Evolutionary conservation across 192 early-diverging fungal genomes (phyloP), one percentile per base, ranked within the genome.

Genomic region (Rhizophagus prolifer): DNA sequence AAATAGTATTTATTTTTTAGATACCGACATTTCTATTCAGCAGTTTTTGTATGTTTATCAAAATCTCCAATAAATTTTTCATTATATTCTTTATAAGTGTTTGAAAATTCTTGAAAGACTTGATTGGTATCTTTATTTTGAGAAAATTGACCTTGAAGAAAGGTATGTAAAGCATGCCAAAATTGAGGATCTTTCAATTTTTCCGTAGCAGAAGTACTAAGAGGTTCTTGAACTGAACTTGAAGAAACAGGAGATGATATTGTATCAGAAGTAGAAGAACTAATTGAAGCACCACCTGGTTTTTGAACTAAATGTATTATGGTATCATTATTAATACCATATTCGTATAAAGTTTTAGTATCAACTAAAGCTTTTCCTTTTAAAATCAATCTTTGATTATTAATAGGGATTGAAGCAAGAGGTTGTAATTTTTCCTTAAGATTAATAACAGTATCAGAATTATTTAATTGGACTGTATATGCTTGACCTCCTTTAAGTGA

Each of bases 361-460:
- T 91, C 90, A 6, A 81, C 41, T 54, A 91, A 79, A 3, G 85
- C 83, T 70, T 91, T 91, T 26, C 90, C 90, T 62, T 86, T 88
- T 31, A 91, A 77, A 63, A 91, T 82, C 28, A 91, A 76, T 31
- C 90, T 85, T 72, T 90, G 89, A 19, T 83, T 70, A 7, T 36
- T 62, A 9, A 71, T 70, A 9, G 76, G 65, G 63, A 85, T 80
- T 19, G 76, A 77, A 26, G 81, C 65, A 68, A 84, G 76, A 0
- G 34, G 47, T 41, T 79, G 76, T 54, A 85, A 61, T n/a, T 78
- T 80, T 58, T 80, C 73, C 73, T 86, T 86, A 38, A 86, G 74
- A 12, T 80, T 74, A 2, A 74, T 23, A 21, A 86, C 76, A 12
- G 85, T 82, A n/a, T 79, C 82, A 9, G 81, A 78, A 25, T 81